Conservation (phyloP, 139 green algal genomes). For the Chlamydomonas urium region DNA sequence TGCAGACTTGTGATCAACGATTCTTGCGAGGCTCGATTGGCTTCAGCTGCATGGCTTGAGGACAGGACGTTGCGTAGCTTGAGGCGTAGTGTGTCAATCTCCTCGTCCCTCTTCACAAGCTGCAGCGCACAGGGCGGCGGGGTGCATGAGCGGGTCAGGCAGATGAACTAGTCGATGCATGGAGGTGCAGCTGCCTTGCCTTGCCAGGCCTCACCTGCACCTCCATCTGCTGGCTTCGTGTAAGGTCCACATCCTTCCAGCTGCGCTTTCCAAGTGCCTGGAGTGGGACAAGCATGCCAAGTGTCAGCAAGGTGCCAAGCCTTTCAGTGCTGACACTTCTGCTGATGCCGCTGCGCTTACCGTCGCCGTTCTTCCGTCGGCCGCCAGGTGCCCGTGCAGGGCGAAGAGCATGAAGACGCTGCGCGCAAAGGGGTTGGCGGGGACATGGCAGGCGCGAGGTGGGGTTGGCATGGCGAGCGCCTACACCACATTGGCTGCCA, state of each 20-base stretch:
- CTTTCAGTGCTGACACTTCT: background rate
- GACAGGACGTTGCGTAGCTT: background rate
- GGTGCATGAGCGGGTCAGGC: background rate
- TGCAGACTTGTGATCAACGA: conserved; percentile 9
- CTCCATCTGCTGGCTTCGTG: background rate
- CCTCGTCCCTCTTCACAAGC: conserved; percentile 12
- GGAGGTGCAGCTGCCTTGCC: background rate
- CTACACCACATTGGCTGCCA: background rate
- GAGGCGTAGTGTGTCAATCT: background rate
- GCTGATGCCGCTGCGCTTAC: background rate
- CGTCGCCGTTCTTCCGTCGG: background rate
- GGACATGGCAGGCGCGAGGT: background rate
- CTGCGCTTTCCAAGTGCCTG: conserved; percentile 12
- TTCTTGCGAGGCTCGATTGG: conserved; percentile 1
- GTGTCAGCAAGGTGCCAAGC: background rate
- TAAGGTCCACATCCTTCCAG: conserved; percentile 15
- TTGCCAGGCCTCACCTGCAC: background rate
- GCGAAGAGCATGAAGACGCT: background rate
- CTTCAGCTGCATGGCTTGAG: background rate
- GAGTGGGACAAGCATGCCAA: background rate
- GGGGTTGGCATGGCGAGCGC: background rate
- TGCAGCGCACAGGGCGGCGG: background rate
- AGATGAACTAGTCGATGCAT: background rate
- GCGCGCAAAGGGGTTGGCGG: background rate
- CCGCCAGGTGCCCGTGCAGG: background rate